Percentiles rank a stretch among this genome's conserved stretches.
Conservation (phyloP, 192 early-diverging fungal genomes). For the Backusella sp. region DNA sequence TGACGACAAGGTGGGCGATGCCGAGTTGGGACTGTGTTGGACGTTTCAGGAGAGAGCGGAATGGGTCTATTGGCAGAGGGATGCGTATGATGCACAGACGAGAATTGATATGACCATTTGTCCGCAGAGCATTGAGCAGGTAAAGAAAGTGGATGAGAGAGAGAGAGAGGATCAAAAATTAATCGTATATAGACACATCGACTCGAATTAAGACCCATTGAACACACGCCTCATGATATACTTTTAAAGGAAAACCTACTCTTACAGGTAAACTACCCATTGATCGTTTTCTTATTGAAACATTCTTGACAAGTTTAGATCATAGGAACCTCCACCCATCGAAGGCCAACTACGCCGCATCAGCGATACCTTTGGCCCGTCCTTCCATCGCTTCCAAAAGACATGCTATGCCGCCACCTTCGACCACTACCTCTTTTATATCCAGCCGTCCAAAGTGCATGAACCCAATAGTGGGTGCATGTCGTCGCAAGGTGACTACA, state of each 20-base stretch:
- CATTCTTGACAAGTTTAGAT: background rate
- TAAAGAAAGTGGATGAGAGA: too few relatives aligned
- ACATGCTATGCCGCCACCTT: constrained; percentile 21
- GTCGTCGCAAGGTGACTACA: background rate
- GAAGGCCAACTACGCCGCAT: constrained; percentile 14
- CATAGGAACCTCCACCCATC: constrained; percentile 25
- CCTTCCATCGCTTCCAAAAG: background rate
- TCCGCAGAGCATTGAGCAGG: constrained; percentile 36
- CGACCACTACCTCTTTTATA: constrained; percentile 20
- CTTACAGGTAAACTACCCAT: background rate
- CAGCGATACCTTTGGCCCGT: background rate
- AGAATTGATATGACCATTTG: constrained; percentile 19
- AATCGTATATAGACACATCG: constrained; percentile 17
- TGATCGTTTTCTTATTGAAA: too few relatives aligned
- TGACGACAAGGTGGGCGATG: background rate
- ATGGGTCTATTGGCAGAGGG: constrained; percentile 26
- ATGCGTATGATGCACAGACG: background rate
- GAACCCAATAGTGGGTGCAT: background rate
- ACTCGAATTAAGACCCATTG: constrained; percentile 15
- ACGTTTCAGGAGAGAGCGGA: constrained; percentile 23
- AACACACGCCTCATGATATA: constrained; percentile 21
- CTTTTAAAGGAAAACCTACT: background rate
- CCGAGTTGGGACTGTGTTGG: constrained; percentile 21
- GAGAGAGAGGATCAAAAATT: too few relatives aligned
- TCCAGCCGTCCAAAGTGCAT: constrained; percentile 1